Conservation (phyloP, 2,329 filamentous ascomycete genomes). For the Fusarium verrucosum region DNA sequence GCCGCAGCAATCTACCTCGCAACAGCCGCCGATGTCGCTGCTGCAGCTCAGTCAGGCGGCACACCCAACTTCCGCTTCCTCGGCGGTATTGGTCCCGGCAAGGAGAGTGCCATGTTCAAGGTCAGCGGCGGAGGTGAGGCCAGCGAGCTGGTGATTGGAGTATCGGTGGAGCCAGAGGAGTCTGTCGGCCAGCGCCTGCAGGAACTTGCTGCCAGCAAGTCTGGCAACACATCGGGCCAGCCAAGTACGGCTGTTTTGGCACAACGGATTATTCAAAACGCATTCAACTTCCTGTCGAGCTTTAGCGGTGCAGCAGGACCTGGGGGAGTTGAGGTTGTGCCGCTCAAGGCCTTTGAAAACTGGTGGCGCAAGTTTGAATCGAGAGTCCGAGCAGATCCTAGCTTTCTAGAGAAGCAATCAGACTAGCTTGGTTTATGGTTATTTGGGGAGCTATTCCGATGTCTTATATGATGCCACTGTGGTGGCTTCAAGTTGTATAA, state of each 20-base stretch:
- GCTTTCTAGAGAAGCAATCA: constrained; percentile 78
- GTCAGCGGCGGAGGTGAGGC: constrained; percentile 57
- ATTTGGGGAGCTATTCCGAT: background rate
- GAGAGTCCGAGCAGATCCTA: constrained; percentile 83
- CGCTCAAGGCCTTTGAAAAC: constrained; percentile 93
- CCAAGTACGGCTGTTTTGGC: constrained; percentile 81
- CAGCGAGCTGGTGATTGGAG: constrained; percentile 75
- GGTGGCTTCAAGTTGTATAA: background rate
- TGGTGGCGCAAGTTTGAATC: constrained; percentile 99
- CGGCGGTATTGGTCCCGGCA: constrained; percentile 87
- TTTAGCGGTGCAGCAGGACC: constrained; percentile 74
- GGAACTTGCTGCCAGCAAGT: constrained; percentile 57
- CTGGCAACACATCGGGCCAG: constrained; percentile 44
- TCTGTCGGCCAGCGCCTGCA: constrained; percentile 77
- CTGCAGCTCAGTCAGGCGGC: constrained; percentile 52
- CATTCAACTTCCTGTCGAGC: constrained; percentile 93
- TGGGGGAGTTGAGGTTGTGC: constrained; percentile 82
- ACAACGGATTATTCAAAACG: constrained; percentile 94
- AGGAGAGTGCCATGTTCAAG: constrained; percentile 92
- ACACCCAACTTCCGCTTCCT: constrained; percentile 79
- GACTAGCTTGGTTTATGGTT: constrained; percentile 10
- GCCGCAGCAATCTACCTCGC: constrained; percentile 91
- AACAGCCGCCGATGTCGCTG: constrained; percentile 57
- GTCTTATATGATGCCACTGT: background rate
- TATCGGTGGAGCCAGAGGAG: constrained; percentile 80